Base-by-base conservation (phyloP, 139 green algal genomes). In the Coelastrella sp. region DNA sequence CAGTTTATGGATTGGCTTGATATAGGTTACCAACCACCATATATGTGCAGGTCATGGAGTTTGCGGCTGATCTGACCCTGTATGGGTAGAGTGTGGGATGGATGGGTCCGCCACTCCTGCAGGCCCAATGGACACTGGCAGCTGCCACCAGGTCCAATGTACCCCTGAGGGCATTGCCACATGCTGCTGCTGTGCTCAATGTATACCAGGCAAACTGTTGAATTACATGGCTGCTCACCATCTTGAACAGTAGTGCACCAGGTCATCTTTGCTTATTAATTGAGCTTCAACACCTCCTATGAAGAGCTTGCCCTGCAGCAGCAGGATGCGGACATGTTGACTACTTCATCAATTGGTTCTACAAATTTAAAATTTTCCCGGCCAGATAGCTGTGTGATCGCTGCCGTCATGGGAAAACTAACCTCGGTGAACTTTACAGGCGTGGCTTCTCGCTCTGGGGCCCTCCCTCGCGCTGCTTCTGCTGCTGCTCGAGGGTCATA, bases 241-340 rank as follows among this genome's bases (percentile, higher is more conserved):
- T 76, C 94, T 91, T 6, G 76, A 83, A 85, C 92, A 95, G 81
- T 97, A 97, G 6, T 93, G 90, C 8, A 91, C 63, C 59, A 97
- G 78, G 6, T 91, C 93, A 27, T 96, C 93, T 24, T 92, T 93
- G 25, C 83, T 94, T 58, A 89, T 88, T 8, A 84, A 83, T 56
- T 92, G 91, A n/a, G 63, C 73, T 27, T 94, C 92, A 7, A 97
- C 57, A 22, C 95, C 95, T 65, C 95, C 95, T 6, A 97, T 90
- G 90, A 97, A 97, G 6, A 97, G 88, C 90, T 96, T 96, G 19
- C 94, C 95, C 56, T 95, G 90, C 76, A 93, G 63, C 14, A 70
- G 11, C 11, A 12, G 14, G 63, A 3, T 20, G 63, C 72, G 22
- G 3, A 12, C 20, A 24, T 1, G 72, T 27, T 24, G 20, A 78